Conservation (phyloP, 164 flowering plant species). For the Vitis riparia region DNA sequence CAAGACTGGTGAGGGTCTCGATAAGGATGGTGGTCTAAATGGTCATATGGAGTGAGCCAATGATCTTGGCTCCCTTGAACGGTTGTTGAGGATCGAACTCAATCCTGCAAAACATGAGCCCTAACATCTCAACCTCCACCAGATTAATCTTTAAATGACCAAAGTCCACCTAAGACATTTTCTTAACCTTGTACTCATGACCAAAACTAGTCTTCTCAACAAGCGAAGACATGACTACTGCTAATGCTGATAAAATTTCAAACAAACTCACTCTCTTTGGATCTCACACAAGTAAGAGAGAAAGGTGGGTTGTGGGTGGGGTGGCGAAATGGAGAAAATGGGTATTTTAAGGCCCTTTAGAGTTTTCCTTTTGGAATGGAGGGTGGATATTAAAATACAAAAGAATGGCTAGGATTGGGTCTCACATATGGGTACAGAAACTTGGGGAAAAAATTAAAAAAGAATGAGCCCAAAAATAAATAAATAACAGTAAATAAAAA, state of each 20-base stretch:
- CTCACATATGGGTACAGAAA: too few relatives aligned
- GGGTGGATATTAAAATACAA: too few relatives aligned
- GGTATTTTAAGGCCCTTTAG: constrained; percentile 1
- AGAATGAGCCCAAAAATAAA: too few relatives aligned
- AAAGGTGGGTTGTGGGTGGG: background rate
- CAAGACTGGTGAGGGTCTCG: constrained; percentile 72
- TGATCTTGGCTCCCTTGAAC: constrained; percentile 69
- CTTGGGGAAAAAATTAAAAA: too few relatives aligned
- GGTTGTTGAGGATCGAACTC: constrained; percentile 74
- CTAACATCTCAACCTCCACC: constrained; percentile 82
- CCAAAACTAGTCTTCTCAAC: constrained; percentile 65
- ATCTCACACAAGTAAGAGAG: background rate
- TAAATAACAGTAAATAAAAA: too few relatives aligned
- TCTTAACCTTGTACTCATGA: constrained; percentile 81
- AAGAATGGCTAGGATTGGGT: too few relatives aligned
- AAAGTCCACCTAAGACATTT: constrained; percentile 77
- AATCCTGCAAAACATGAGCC: constrained; percentile 61
- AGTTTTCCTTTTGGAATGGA: too few relatives aligned
- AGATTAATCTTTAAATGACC: constrained; percentile 75
- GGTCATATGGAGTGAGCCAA: constrained; percentile 81
- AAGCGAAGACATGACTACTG: constrained; percentile 34
- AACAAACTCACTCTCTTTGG: background rate
- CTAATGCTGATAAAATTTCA: too few relatives aligned
- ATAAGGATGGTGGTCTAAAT: constrained; percentile 75
- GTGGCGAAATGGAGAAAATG: constrained; percentile 8